Percentiles rank a stretch among this genome's conserved stretches.
phyloP scores from a whole-genome alignment of 768 basidiomycete genomes.

The Clavulina sp. region DNA sequence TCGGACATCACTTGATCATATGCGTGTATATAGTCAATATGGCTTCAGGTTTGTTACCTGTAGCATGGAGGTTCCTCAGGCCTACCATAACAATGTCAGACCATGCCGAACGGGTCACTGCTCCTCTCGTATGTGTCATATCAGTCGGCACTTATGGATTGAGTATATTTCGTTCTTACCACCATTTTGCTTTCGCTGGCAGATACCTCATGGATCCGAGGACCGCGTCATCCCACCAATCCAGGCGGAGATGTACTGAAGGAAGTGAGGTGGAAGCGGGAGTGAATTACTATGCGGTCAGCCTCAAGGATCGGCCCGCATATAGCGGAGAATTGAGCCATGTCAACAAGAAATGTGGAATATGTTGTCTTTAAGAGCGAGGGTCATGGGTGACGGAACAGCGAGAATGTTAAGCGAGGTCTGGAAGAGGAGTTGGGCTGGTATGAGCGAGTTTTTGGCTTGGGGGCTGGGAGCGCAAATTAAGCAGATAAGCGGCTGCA shows the following conservation, averaged over 20 bases:
- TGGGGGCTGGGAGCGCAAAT: no score
- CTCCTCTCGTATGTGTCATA: constrained; percentile 36
- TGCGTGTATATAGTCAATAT: constrained; percentile 23
- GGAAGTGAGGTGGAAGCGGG: no score
- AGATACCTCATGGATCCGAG: constrained; percentile 50
- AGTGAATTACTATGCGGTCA: no score
- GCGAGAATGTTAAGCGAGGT: constrained; percentile 35
- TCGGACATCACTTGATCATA: no score
- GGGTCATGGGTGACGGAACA: constrained; percentile 46
- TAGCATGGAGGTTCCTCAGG: constrained; percentile 31
- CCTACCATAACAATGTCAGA: constrained; percentile 42
- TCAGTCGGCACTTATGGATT: not conserved
- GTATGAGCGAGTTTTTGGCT: constrained; percentile 30
- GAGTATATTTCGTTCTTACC: no score
- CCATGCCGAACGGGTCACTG: constrained; percentile 41
- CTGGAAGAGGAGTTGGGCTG: constrained; percentile 36
- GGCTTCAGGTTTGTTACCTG: constrained; percentile 44
- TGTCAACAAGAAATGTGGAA: no score
- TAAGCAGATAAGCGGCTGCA: no score
- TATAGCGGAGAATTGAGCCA: no score
- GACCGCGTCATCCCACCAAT: constrained; percentile 51
- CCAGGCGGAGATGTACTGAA: constrained; percentile 46
- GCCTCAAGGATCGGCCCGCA: constrained; percentile 32
- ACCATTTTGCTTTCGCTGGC: not conserved
- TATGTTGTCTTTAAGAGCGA: constrained; percentile 46